Evolutionary conservation across 306 rosid genomes (phyloP).

Genomic region (Cucurbita argyrosperma): DNA sequence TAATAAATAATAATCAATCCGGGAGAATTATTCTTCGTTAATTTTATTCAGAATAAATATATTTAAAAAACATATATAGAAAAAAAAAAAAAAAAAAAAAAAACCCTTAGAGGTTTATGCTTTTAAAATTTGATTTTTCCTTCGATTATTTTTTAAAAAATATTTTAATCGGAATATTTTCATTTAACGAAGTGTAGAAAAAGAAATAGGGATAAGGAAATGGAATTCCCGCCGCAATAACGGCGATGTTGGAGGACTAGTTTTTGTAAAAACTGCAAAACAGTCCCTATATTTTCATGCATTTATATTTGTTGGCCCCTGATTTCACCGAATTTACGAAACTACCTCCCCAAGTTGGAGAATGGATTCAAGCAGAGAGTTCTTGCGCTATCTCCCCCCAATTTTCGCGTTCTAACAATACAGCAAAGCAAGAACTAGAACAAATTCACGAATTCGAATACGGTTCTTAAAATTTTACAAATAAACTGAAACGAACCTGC

Average conservation of each 20-base stretch:
- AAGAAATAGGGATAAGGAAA: not conserved
- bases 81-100: not conserved
- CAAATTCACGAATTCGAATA: not conserved
- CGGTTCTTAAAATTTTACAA: not conserved
- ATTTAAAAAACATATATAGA: no score
- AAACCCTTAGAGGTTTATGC: not conserved
- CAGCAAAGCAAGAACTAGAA: not conserved
- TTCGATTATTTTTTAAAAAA: no score
- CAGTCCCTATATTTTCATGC: constrained; percentile 5
- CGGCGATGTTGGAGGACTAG: constrained; percentile 33
- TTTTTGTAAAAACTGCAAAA: constrained; percentile 9
- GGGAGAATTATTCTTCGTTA: not conserved
- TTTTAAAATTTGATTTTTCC: not conserved
- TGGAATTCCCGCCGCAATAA: constrained; percentile 57
- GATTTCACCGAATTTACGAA: constrained; percentile 22
- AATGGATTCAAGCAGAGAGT: not conserved
- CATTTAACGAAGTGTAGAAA: not conserved
- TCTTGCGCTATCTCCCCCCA: not conserved
- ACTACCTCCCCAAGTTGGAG: constrained; percentile 25
- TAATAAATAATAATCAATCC: not conserved
- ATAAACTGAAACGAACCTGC: not conserved
- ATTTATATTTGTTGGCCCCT: constrained; percentile 2
- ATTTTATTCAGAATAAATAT: not conserved
- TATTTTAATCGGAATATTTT: no score
- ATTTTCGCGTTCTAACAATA: not conserved